Evolutionary conservation across 352 stramenopile genomes (phyloP).

Genomic region (Globisporangium cystogenes): DNA sequence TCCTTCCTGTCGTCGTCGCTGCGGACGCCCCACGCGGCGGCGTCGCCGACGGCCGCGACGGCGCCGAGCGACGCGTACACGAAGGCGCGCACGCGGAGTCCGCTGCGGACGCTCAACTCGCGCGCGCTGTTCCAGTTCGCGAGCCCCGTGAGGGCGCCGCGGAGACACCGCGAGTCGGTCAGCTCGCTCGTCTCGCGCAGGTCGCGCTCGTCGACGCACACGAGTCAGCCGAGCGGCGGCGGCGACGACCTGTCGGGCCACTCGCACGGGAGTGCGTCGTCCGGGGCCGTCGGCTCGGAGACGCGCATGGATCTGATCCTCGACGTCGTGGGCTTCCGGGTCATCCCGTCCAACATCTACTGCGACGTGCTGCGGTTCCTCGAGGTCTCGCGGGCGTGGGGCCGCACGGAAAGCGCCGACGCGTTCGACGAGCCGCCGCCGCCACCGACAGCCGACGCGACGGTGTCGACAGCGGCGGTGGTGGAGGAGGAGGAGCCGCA

Average conservation of each 20-base stretch:
- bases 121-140: conserved; percentile 22
- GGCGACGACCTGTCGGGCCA: conserved; percentile 6
- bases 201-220: conserved; percentile 7
- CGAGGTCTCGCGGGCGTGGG: conserved; percentile 27
- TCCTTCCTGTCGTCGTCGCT: conserved; percentile 21
- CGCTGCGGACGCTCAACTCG: conserved; percentile 31
- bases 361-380: conserved; percentile 74
- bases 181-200: conserved; percentile 7
- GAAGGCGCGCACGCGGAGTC: conserved; percentile 10
- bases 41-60: no score
- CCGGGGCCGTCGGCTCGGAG: conserved; percentile 18
- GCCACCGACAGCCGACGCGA: no score
- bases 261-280: conserved; percentile 2
- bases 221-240: conserved; percentile 7
- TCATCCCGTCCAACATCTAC: conserved; percentile 81
- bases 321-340: conserved; percentile 68
- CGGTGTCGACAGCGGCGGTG: no score
- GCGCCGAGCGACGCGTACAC: not conserved
- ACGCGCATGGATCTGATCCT: conserved; percentile 58
- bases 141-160: conserved; percentile 8
- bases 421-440: conserved; percentile 1
- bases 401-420: conserved; percentile 1
- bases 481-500: no score
- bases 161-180: conserved; percentile 8
- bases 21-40: not conserved